Evolutionary conservation across 2,329 filamentous ascomycete species (phyloP).

Genomic region (Ophiocordyceps camponoti-leonardi): DNA sequence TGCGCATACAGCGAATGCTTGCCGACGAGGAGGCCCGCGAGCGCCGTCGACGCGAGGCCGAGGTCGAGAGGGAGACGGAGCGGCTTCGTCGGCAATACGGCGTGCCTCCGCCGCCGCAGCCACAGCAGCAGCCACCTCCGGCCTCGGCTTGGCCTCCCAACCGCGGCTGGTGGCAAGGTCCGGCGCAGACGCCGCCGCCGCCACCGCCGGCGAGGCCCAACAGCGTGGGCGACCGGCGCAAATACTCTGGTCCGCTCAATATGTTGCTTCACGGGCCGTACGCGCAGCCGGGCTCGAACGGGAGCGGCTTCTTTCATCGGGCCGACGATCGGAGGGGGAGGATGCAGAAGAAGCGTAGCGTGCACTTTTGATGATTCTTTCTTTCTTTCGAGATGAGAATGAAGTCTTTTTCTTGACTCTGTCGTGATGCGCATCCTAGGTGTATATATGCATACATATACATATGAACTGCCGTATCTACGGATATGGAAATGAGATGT

Average conservation of each 20-base stretch:
- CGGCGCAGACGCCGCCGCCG: constrained; percentile 5
- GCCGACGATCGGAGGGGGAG: constrained; percentile 18
- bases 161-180: constrained; percentile 1
- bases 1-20: constrained; percentile 44
- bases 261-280: constrained; percentile 13
- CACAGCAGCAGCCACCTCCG: constrained; percentile 7
- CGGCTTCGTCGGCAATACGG: constrained; percentile 55
- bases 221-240: background rate
- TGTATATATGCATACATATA: too few relatives aligned
- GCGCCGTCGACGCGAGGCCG: constrained; percentile 31
- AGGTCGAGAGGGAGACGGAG: constrained; percentile 68
- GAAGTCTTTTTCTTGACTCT: too few relatives aligned
- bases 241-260: constrained; percentile 8
- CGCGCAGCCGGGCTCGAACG: constrained; percentile 5
- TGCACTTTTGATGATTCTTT: constrained; percentile 18
- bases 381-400: too few relatives aligned
- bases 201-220: constrained; percentile 14
- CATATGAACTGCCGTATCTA: too few relatives aligned
- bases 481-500: too few relatives aligned
- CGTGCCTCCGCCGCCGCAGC: constrained; percentile 19
- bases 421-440: too few relatives aligned
- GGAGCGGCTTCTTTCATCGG: constrained; percentile 24
- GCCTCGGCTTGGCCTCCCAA: constrained; percentile 13
- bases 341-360: constrained; percentile 29
- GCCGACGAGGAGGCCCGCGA: constrained; percentile 45